phyloP scores from a whole-genome alignment of 1,284 basidiomycete species.

The Boletus smithii region DNA sequence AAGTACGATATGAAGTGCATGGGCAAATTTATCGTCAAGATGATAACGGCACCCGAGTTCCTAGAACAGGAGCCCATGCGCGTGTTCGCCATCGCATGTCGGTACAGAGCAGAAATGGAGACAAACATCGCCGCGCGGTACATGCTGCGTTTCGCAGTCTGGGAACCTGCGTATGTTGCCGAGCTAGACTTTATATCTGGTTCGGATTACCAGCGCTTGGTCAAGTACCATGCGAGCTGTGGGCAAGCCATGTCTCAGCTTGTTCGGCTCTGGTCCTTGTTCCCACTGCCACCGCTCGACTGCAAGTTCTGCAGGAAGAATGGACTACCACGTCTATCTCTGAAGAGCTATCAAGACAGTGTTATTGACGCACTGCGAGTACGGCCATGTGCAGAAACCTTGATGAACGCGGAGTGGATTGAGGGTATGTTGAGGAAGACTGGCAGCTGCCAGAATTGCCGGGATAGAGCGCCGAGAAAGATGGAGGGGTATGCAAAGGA shows the following conservation, averaged over 20 bases:
- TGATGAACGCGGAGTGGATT: constrained; percentile 32
- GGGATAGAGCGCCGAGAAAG: constrained; percentile 31
- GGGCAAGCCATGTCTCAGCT: constrained; percentile 39
- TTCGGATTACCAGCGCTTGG: constrained; percentile 43
- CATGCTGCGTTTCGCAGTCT: constrained; percentile 41
- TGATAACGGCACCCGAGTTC: constrained; percentile 38
- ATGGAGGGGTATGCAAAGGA: constrained; percentile 32
- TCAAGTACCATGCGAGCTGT: constrained; percentile 44
- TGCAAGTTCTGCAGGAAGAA: constrained; percentile 37
- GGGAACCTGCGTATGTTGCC: constrained; percentile 34
- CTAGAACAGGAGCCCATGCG: constrained; percentile 45
- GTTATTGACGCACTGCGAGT: constrained; percentile 32
- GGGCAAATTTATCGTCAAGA: constrained; percentile 35
- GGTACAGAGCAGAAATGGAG: constrained; percentile 42
- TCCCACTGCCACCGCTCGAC: constrained; percentile 30
- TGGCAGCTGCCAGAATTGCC: constrained; percentile 29
- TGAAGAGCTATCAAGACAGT: constrained; percentile 34
- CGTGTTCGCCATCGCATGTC: constrained; percentile 51
- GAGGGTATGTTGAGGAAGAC: constrained; percentile 30
- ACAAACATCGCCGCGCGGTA: constrained; percentile 43
- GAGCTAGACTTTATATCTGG: constrained; percentile 47
- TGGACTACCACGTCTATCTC: constrained; percentile 29
- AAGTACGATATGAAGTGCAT: constrained; percentile 39
- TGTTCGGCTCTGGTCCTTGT: constrained; percentile 29
- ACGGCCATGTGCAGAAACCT: constrained; percentile 31